Evolutionary conservation across 2,329 filamentous ascomycete genomes (phyloP), one percentile per base, ranked within the genome.

Genomic region (Ophiobolus disseminans): DNA sequence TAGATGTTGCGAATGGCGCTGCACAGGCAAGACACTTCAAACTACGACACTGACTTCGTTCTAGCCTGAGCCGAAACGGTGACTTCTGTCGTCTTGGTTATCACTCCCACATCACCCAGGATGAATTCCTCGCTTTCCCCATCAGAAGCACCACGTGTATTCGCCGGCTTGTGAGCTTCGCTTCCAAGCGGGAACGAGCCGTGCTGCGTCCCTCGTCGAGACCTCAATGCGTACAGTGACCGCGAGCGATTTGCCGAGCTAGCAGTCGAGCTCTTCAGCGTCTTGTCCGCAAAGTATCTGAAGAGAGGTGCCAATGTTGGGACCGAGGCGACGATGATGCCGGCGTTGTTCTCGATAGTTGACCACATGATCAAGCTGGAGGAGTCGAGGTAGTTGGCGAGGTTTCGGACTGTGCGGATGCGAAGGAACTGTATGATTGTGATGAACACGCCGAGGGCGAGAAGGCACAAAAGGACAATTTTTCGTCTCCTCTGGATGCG

Each of bases 361-460:
- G 55, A 58, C 55, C 55, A 56, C 53, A 58, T 53, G n/a, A 58
- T 58, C 13, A 56, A 32, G 4, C 45, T 53, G 6, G 40, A 22
- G 2, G 52, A 58, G 25, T 58, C 53, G 25, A 58, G 55, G 6
- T 58, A 58, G 36, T 58, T 56, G 25, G 53, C 40, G 5, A 58
- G 36, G 10, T 41, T 53, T n/a, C 46, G 37, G 34, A 58, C 37
- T 8, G 53, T 53, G 4, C 37, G 46, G 14, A 56, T 58, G 26
- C 55, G 53, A 1, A 58, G 32, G 5, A 56, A 32, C 28, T 58
- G 55, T 19, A 58, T 58, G 28, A 58, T 45, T 2, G 55, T 58
- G 38, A 58, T 58, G 36, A 58, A 58, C 3, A 31, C 47, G 19
- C 53, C 55, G 4, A 58, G 38, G 3, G 55, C 46, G 3, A 58